Evolutionary conservation across 441 rosid genomes (phyloP).

Genomic region (Eutrema salsugineum): DNA sequence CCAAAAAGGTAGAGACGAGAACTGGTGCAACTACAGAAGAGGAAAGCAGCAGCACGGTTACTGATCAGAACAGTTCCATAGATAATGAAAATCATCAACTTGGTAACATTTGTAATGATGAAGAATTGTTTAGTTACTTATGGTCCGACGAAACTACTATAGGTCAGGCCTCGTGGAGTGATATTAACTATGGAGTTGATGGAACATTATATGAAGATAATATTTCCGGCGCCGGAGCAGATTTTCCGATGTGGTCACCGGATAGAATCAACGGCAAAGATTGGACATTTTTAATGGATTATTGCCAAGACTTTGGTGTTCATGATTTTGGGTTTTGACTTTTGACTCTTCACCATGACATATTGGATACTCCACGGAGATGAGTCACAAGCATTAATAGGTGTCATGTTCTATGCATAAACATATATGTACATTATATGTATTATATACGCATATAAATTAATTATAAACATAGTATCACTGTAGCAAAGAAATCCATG

Average conservation of each 20-base stretch:
- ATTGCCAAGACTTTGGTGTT: conserved; percentile 23
- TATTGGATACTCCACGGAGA: not conserved
- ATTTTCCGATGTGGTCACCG: conserved; percentile 1
- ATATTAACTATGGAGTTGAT: not conserved
- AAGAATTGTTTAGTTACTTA: not conserved
- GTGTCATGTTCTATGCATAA: not conserved
- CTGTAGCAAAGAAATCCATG: conserved; percentile 1
- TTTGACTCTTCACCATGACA: not conserved
- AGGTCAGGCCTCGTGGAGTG: not conserved
- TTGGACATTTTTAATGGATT: conserved; percentile 8
- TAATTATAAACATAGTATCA: not conserved
- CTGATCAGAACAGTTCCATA: conserved; percentile 5
- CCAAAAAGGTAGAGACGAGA: conserved; percentile 12
- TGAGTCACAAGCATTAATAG: not conserved
- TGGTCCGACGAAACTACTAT: not conserved
- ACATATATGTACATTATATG: not conserved
- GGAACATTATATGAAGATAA: not conserved
- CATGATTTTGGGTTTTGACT: conserved; percentile 24
- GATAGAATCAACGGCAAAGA: not conserved
- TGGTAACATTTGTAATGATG: not conserved
- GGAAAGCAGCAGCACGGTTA: conserved; percentile 8
- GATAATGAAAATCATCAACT: not conserved
- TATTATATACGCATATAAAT: not conserved
- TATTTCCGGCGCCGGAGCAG: not conserved
- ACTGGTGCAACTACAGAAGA: not conserved